Conservation (phyloP, 345 rosid species). For the Arabidopsis arenosa region DNA sequence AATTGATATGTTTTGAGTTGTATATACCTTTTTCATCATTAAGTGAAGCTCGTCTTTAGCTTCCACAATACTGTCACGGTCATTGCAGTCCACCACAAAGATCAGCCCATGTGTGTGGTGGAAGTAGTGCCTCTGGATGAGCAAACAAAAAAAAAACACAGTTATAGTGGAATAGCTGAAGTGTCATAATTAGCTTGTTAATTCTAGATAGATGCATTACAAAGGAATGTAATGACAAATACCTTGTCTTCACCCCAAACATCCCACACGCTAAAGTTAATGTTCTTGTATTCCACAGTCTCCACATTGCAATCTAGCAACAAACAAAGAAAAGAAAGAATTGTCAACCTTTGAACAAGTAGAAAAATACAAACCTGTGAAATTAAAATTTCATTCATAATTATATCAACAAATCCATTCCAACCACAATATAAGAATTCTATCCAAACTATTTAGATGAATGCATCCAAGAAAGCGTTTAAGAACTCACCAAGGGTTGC, state of each 20-base stretch:
- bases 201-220: neutral
- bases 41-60: conserved; percentile 74
- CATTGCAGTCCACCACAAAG: conserved; percentile 80
- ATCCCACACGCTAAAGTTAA: conserved; percentile 82
- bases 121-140: conserved; percentile 66
- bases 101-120: conserved; percentile 79
- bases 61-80: conserved; percentile 75
- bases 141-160: neutral
- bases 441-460: neutral
- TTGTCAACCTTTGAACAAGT: neutral
- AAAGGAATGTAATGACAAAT: conserved; percentile 9
- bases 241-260: conserved; percentile 85
- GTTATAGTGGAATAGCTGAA: neutral
- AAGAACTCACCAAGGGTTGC: conserved; percentile 65
- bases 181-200: neutral
- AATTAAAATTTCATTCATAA: too few relatives aligned
- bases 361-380: neutral
- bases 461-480: neutral
- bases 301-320: conserved; percentile 69
- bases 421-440: too few relatives aligned
- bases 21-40: too few relatives aligned
- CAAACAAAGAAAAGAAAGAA: neutral
- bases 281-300: conserved; percentile 81
- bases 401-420: too few relatives aligned
- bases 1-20: too few relatives aligned